phyloP scores from a whole-genome alignment of 169 alveolate species.

The Plasmodium cynomolgi region DNA sequence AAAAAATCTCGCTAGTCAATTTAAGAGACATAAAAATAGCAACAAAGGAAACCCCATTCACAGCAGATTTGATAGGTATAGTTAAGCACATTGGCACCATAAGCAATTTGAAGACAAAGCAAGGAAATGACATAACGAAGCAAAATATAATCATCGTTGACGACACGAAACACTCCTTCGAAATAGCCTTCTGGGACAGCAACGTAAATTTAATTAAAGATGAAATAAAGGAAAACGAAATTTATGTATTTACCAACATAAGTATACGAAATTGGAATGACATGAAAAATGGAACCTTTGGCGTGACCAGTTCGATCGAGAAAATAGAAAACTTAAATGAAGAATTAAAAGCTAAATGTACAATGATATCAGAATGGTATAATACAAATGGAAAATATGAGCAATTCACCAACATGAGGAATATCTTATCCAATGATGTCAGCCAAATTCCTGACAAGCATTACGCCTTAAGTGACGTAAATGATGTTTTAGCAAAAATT shows the following conservation, averaged over 20 bases:
- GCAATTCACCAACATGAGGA: slow-evolving; percentile 77
- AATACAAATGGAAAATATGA: slow-evolving; percentile 76
- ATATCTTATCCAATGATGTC: slow-evolving; percentile 64
- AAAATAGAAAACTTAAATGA: slow-evolving; percentile 75
- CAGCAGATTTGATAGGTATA: slow-evolving; percentile 82
- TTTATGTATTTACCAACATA: slow-evolving; percentile 74
- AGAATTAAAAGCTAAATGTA: slow-evolving; percentile 74
- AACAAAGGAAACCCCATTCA: slow-evolving; percentile 77
- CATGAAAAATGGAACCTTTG: slow-evolving; percentile 78
- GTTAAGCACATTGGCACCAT: slow-evolving; percentile 73
- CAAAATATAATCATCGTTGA: slow-evolving; percentile 79
- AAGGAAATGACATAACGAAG: slow-evolving; percentile 76
- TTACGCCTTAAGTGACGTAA: slow-evolving; percentile 67
- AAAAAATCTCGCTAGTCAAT: slow-evolving; percentile 72
- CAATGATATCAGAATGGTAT: slow-evolving; percentile 79
- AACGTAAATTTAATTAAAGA: slow-evolving; percentile 52
- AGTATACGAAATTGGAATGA: slow-evolving; percentile 84
- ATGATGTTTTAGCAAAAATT: slow-evolving; percentile 65
- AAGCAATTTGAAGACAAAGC: slow-evolving; percentile 75
- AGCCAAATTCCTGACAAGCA: slow-evolving; percentile 76
- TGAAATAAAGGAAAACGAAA: slow-evolving; percentile 71
- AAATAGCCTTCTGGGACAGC: slow-evolving; percentile 80
- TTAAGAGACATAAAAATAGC: slow-evolving; percentile 83
- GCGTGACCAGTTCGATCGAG: slow-evolving; percentile 74
- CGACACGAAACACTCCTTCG: slow-evolving; percentile 82